Conservation (phyloP, 768 basidiomycete genomes). For the Mrakia blollopis region DNA sequence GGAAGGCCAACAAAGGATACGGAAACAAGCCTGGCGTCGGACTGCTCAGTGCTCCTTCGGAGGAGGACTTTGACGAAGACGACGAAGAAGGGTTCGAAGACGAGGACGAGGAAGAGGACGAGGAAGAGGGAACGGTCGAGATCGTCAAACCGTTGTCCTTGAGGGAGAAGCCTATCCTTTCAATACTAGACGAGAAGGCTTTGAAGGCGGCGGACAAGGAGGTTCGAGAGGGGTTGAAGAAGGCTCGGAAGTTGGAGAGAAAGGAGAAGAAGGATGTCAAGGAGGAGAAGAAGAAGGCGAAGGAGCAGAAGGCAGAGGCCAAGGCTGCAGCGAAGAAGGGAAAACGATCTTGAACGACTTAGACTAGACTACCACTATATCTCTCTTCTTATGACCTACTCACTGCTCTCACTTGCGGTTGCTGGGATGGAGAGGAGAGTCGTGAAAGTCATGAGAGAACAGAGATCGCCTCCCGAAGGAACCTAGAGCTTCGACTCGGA, state of each 20-base stretch:
- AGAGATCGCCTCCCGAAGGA: background rate
- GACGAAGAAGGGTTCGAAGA: background rate
- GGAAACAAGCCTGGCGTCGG: background rate
- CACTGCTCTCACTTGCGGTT: too few species aligned
- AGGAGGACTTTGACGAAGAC: background rate
- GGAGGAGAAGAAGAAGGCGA: background rate
- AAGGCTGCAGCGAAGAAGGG: too few species aligned
- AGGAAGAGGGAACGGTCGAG: background rate
- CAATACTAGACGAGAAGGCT: background rate
- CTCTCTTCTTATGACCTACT: background rate
- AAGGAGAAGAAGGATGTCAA: background rate
- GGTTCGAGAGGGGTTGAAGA: background rate
- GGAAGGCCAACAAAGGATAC: too few species aligned
- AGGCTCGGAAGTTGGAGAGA: background rate
- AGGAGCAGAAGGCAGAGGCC: background rate
- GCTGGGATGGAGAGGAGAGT: too few species aligned
- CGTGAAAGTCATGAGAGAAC: constrained; percentile 1
- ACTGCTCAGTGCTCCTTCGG: background rate
- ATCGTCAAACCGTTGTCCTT: background rate
- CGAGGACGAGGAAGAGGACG: background rate
- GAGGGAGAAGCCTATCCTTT: background rate
- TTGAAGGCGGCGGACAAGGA: constrained; percentile 3
- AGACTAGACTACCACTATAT: too few species aligned
- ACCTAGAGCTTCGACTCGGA: constrained; percentile 10
- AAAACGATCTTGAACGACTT: too few species aligned